Percentiles rank a stretch among this genome's conserved stretches.
These are phyloP conservation scores for Hanseniaspora jakobsenii DNA, from an alignment of 805 yeast genomes.

Conservation along the genomic window DNA sequence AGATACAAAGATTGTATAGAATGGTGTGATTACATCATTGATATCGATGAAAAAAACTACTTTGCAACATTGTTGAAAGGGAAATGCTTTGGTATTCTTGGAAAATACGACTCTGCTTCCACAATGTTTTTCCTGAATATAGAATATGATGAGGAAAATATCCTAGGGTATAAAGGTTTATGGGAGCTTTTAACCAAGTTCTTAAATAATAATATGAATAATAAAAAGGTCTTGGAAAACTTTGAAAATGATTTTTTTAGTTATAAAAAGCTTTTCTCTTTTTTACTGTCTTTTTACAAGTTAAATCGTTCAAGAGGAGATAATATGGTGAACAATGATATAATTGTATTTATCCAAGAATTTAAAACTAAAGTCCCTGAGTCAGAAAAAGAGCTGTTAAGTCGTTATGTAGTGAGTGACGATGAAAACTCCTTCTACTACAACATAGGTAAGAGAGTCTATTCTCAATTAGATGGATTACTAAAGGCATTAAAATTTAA, in stretches of 20 bases:
- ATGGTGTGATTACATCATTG: constrained; percentile 43
- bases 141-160: constrained; percentile 36
- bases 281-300: constrained; percentile 32
- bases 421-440: constrained; percentile 34
- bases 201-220: constrained; percentile 13
- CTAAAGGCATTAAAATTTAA: constrained; percentile 34
- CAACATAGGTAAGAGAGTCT: constrained; percentile 36
- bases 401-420: constrained; percentile 44
- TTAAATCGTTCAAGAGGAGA: constrained; percentile 20
- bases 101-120: constrained; percentile 32
- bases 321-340: not conserved
- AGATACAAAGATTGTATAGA: constrained; percentile 55
- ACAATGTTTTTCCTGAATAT: constrained; percentile 40
- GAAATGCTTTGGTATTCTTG: constrained; percentile 45
- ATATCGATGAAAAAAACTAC: constrained; percentile 44
- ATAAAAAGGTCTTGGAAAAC: constrained; percentile 17
- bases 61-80: constrained; percentile 63
- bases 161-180: constrained; percentile 75
- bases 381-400: constrained; percentile 38
- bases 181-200: constrained; percentile 30
- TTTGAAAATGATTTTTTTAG: constrained; percentile 30
- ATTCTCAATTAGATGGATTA: constrained; percentile 37
- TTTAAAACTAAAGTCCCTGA: constrained; percentile 33
- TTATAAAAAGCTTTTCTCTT: constrained; percentile 38
- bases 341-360: constrained; percentile 32